Base-by-base conservation (phyloP, 305 asterid species). In the Striga hermonthica region DNA sequence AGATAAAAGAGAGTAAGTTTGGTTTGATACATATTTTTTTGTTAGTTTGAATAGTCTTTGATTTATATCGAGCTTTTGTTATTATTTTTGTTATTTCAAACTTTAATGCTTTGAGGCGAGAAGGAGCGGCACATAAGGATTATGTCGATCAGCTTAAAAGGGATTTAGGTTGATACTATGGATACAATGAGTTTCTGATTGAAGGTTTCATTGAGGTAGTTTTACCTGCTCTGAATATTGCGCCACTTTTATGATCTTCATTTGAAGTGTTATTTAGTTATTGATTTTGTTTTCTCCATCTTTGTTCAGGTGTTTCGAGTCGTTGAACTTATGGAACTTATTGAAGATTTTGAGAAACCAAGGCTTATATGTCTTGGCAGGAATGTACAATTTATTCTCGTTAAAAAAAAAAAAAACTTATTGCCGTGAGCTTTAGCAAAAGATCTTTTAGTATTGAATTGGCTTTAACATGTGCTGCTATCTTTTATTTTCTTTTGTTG, bases 291-390 rank as follows among this genome's bases (percentile, higher is more conserved):
- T 22, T 22, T 22, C 31, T 2, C 31, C 31, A 8, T 15, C 35
- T 68, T 59, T 67, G 39, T 78, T 73, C 80, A 89, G 98, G 78
- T 89, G 84, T 92, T 89, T 75, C 91, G 95, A 4, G 86, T 57
- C 71, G 88, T 81, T 79, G 98, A 89, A 62, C 89, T 92, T 63
- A 79, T 89, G 94, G 98, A 92, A 78, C 95, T 92, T 59, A 82
- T 92, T 76, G 97, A 92, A 81, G 88, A 97, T 63, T 84, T 86
- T 80, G 98, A 89, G 83, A 92, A 92, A 84, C 95, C 93, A 52
- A 80, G 98, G 44, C 97, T 97, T 50, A 86, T 84, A 60, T 86
- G 91, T 74, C 75, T 92, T 48, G 88, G 97, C 14, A 79, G 97
- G 49, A 92, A 92, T n/a, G n/a, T 74, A 92, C 98, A 72, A 6